Base-by-base conservation (phyloP, 2,329 filamentous ascomycete genomes). In the Nothophaeocryptopus gaeumannii region DNA sequence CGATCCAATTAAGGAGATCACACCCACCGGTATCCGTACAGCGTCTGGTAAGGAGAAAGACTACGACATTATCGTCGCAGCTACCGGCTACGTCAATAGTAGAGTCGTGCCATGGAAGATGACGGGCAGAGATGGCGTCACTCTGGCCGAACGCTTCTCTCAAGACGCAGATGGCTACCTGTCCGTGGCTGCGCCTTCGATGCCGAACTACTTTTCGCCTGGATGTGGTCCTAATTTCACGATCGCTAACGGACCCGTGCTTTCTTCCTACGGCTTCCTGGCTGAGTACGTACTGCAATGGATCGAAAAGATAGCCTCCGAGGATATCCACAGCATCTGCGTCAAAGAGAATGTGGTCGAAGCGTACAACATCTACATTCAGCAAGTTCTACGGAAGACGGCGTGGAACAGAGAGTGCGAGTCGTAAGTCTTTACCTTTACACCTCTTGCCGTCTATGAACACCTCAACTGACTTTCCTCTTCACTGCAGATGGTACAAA, bases 1-100 rank as follows among this genome's bases (percentile, higher is more conserved):
- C 10, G 77, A 73, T 47, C 74, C 68, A 1, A 80, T 82, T 63
- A 68, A 73, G 37, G 67, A 60, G 9, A 72, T 81, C 2, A 75
- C 72, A 0, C 61, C 67, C 12, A 67, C 72, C 10, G 71, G 73
- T 5, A 76, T 82, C 43, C 58, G 67, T 8, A 63, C 81, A 2
- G 61, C 67, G 29, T 73, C 70, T 1, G 76, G 75, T 26, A 39
- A 49, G n/a, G 39, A 47, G 16, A 20, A 50, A 2, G 10, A 33
- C 9, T 74, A 81, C 0, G 82, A 85, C 54, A 72, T 79, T 39
- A 82, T 85, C 51, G 69, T 85, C 45, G 83, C 81, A 0, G 82
- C 83, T 0, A 85, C 82, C 0, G 83, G 82, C 0, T 70, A 84
- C 1, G 20, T 26, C 4, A 26, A 26, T 7, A 26, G 20, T 26